A percentile compares a stretch with the other conserved stretches of the same genome.
These are phyloP conservation scores for Podospora tetraspora DNA, from an alignment of 495 filamentous ascomycete species.

Conservation along the genomic window DNA sequence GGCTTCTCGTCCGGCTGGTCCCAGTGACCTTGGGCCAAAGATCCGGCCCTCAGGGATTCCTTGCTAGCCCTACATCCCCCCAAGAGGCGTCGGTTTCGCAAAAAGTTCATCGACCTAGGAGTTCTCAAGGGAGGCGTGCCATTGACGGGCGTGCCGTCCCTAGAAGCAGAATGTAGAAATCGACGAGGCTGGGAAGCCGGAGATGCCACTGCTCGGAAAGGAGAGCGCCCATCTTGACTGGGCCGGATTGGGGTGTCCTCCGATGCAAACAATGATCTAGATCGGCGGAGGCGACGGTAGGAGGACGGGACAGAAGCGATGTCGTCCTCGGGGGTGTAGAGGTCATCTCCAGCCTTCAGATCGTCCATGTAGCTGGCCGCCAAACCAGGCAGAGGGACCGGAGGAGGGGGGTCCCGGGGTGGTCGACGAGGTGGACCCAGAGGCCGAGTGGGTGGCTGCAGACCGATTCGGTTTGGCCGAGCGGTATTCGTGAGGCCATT, in stretches of 20 bases:
- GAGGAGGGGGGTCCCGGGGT: conserved; percentile 17
- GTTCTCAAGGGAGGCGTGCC: conserved; percentile 26
- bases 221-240: conserved; percentile 8
- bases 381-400: conserved; percentile 16
- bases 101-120: conserved; percentile 60
- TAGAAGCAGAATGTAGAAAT: conserved; percentile 17
- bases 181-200: conserved; percentile 14
- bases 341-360: conserved; percentile 38
- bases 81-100: conserved; percentile 37
- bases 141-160: conserved; percentile 10
- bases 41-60: conserved; percentile 33
- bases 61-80: conserved; percentile 27
- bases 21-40: neutral
- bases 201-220: neutral
- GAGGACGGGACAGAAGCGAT: conserved; percentile 64
- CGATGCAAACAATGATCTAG: conserved; percentile 65
- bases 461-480: neutral
- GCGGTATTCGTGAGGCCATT: conserved; percentile 9
- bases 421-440: neutral
- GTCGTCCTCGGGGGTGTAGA: conserved; percentile 55
- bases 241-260: conserved; percentile 31
- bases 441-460: conserved; percentile 3
- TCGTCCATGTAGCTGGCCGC: conserved; percentile 32
- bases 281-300: conserved; percentile 65
- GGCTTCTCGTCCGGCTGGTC: conserved; percentile 7